Percentiles rank a stretch among this genome's conserved stretches.
phyloP scores from a whole-genome alignment of 768 basidiomycete genomes.

The Melanogaster broomeanus region DNA sequence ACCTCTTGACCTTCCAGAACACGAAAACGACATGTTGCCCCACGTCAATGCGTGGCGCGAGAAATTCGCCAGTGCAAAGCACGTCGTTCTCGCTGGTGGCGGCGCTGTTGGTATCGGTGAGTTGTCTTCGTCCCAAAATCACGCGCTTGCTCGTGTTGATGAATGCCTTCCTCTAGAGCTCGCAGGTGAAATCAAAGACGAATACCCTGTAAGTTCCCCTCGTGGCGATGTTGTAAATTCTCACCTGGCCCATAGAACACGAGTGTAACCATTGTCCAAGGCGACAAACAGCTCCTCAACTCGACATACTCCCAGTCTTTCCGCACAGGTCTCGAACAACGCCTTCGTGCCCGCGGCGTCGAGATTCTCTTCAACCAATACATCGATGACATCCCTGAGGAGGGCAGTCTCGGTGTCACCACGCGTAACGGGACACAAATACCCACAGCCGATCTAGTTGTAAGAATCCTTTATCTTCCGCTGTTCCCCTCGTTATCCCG shows the following conservation, averaged over 20 bases:
- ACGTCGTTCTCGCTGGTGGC: conserved; percentile 55
- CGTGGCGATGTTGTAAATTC: not conserved
- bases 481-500: conserved; percentile 1
- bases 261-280: conserved; percentile 66
- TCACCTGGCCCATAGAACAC: conserved; percentile 21
- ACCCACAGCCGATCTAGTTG: conserved; percentile 56
- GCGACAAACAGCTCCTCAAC: conserved; percentile 54
- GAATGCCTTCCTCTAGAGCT: conserved; percentile 32
- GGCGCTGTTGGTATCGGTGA: conserved; percentile 56
- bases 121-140: conserved; percentile 1
- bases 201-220: conserved; percentile 36
- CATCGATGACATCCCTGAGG: conserved; percentile 46
- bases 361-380: conserved; percentile 53
- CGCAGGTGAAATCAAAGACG: conserved; percentile 46
- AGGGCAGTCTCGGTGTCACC: conserved; percentile 38
- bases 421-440: conserved; percentile 54
- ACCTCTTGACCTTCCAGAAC: conserved; percentile 45
- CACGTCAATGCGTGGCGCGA: conserved; percentile 34
- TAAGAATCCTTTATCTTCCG: conserved; percentile 30
- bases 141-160: not conserved
- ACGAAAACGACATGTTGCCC: conserved; percentile 25
- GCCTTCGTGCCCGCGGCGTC: conserved; percentile 46
- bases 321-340: conserved; percentile 47
- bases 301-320: conserved; percentile 53
- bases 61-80: conserved; percentile 35